A percentile compares a stretch with the other conserved stretches of the same genome.
phyloP scores from a whole-genome alignment of 257 asterid species.

The Solanum peruvianum region DNA sequence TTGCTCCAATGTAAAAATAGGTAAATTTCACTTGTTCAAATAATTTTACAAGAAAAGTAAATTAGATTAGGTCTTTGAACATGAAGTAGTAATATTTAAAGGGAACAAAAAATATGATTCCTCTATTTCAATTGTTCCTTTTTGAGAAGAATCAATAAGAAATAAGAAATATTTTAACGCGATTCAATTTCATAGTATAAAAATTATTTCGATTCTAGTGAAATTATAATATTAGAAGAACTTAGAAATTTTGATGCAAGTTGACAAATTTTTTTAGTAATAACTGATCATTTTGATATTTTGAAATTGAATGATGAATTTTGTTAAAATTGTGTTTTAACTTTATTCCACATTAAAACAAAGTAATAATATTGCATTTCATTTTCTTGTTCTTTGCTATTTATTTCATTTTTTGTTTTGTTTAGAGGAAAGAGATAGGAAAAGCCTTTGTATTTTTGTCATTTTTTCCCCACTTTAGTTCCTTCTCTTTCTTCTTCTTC shows the following conservation, averaged over 20 bases:
- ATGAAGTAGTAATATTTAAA: not conserved
- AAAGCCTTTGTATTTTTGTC: not conserved
- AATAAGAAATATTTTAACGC: not conserved
- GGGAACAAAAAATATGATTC: not conserved
- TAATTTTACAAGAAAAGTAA: not conserved
- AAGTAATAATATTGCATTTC: not conserved
- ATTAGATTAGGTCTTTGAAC: not conserved
- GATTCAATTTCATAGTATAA: not conserved
- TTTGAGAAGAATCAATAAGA: not conserved
- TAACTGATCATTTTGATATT: not conserved
- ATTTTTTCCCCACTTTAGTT: not conserved
- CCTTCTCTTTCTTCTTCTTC: not conserved
- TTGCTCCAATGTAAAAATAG: not conserved
- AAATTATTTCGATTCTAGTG: not conserved
- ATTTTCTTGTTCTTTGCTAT: not conserved
- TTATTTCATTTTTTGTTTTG: not conserved
- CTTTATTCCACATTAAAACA: not conserved
- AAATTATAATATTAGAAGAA: too few relatives aligned
- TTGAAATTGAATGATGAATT: not conserved
- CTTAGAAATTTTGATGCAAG: too few relatives aligned
- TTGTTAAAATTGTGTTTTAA: not conserved
- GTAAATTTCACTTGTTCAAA: not conserved
- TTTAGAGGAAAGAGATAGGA: not conserved
- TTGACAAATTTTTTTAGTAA: rapidly evolving
- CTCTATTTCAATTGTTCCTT: not conserved